Conservation (phyloP, 345 rosid genomes). For the Anastatica hierochuntica region DNA sequence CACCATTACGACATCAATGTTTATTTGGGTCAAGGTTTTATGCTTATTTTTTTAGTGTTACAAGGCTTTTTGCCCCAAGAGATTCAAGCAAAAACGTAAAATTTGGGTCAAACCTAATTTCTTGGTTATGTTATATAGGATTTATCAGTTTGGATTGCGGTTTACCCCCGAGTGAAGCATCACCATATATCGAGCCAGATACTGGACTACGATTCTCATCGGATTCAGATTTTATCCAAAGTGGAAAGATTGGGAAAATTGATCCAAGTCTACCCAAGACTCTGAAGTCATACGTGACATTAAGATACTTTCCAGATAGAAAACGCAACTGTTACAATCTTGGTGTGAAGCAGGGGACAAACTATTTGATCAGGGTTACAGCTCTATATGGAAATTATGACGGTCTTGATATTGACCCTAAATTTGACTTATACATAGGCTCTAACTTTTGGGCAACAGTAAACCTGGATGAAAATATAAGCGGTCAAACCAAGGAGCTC, state of each 20-base stretch:
- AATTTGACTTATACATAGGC: slow-evolving; percentile 23
- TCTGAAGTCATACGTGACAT: not conserved
- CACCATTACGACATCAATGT: no score
- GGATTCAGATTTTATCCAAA: slow-evolving; percentile 16
- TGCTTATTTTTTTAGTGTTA: no score
- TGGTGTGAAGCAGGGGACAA: slow-evolving; percentile 9
- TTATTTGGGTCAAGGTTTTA: no score
- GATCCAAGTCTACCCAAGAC: not conserved
- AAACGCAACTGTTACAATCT: slow-evolving; percentile 28
- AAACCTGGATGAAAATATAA: not conserved
- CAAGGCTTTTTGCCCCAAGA: no score
- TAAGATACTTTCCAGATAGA: slow-evolving; percentile 34
- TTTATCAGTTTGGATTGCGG: slow-evolving; percentile 37
- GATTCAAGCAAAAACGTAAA: no score
- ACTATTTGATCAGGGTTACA: slow-evolving; percentile 25
- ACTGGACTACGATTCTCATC: slow-evolving; percentile 22
- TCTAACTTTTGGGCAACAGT: slow-evolving; percentile 26
- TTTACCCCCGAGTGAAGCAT: not conserved
- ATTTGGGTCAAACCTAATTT: no score
- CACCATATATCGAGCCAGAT: slow-evolving; percentile 15
- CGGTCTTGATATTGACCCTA: not conserved
- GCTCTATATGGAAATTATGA: slow-evolving; percentile 28
- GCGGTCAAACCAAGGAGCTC: slow-evolving; percentile 20
- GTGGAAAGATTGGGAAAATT: slow-evolving; percentile 11
- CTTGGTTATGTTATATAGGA: slow-evolving; percentile 12